Conservation (phyloP, 108 stramenopile species). For the Skeletonema menzelii region DNA sequence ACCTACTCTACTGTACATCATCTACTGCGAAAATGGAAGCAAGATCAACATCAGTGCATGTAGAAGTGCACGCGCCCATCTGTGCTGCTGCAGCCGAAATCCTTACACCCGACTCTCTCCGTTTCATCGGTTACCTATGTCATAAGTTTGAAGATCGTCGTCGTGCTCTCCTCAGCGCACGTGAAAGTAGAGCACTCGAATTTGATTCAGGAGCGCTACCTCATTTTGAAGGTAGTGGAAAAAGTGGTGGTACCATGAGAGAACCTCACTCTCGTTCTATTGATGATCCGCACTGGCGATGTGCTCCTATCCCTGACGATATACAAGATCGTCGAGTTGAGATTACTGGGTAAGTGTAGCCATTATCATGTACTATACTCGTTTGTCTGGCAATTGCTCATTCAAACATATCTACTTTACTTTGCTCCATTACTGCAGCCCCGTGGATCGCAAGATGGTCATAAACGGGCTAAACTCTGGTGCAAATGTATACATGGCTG, state of each 20-base stretch:
- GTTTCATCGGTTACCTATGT: constrained; percentile 78
- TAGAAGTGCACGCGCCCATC: constrained; percentile 72
- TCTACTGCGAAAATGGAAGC: constrained; percentile 59
- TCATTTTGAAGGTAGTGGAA: constrained; percentile 54
- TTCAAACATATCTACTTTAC: not conserved
- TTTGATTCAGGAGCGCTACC: constrained; percentile 83
- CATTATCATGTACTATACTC: too few relatives aligned
- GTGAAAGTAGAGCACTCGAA: constrained; percentile 55
- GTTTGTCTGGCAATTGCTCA: not conserved
- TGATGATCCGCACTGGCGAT: constrained; percentile 78
- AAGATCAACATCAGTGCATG: constrained; percentile 56
- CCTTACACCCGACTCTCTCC: constrained; percentile 75
- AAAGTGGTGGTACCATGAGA: constrained; percentile 37
- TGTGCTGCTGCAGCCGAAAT: constrained; percentile 73
- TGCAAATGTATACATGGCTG: constrained; percentile 90
- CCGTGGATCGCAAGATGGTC: constrained; percentile 87
- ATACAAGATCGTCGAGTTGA: constrained; percentile 89
- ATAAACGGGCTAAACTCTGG: constrained; percentile 95
- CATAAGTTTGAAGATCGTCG: constrained; percentile 78
- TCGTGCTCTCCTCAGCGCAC: constrained; percentile 55
- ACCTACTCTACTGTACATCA: not conserved
- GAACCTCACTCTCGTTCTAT: constrained; percentile 53
- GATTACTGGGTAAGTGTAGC: constrained; percentile 84
- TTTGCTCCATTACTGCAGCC: constrained; percentile 7
- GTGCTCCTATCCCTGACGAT: constrained; percentile 84